These are phyloP conservation scores for Vitis hybrid DNA, from an alignment of 177 flowering plant species.

Conservation along the genomic window DNA sequence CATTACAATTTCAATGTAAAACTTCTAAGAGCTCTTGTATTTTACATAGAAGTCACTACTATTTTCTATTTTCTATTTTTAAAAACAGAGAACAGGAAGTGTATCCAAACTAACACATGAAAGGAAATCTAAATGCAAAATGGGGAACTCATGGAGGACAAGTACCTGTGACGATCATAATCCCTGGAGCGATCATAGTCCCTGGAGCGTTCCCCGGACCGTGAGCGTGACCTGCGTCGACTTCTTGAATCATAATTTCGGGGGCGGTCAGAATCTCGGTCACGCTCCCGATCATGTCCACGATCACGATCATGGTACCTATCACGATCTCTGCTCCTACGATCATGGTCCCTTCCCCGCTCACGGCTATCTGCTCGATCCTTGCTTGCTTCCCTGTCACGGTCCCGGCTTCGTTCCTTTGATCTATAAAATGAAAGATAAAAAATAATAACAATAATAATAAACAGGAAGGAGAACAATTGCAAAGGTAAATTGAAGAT, in stretches of 20 bases:
- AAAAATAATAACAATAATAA: neutral
- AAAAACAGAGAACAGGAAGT: too few relatives aligned
- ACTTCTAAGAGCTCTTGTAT: too few relatives aligned
- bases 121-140: too few relatives aligned
- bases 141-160: neutral
- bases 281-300: constrained; percentile 56
- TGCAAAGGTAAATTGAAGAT: too few relatives aligned
- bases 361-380: constrained; percentile 51
- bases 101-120: neutral
- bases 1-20: too few relatives aligned
- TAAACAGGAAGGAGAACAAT: neutral
- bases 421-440: constrained; percentile 41
- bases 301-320: constrained; percentile 63
- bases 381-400: constrained; percentile 27
- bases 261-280: constrained; percentile 60
- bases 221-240: constrained; percentile 83
- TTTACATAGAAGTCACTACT: neutral
- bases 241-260: constrained; percentile 75
- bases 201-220: constrained; percentile 74
- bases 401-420: constrained; percentile 57
- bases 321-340: constrained; percentile 62
- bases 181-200: constrained; percentile 87
- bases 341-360: constrained; percentile 42
- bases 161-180: constrained; percentile 79
- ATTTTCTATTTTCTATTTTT: too few relatives aligned